Base-by-base conservation (phyloP, 2,329 filamentous ascomycete species). In the Alternaria sp. region DNA sequence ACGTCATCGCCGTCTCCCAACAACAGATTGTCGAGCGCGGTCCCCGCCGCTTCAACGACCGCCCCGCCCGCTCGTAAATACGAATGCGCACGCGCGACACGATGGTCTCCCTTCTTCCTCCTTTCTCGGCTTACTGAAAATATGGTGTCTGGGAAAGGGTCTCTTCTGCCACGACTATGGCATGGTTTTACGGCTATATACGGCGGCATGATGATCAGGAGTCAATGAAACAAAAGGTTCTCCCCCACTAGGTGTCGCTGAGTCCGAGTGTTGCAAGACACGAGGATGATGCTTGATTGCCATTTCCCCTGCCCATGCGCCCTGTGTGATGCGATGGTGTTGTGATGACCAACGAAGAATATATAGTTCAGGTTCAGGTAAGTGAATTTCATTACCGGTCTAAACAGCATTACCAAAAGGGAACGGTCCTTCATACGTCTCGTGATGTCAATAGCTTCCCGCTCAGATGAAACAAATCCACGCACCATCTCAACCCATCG, bases 161-260 rank as follows among this genome's bases (percentile, higher is more conserved):
- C 89, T 90, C 75, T 93, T 98, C 75, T 93, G 97, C 84, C 91
- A 94, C 83, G 92, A 97, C 90, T 97, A 96, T 86, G 93, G 97
- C 80, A 89, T 95, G 79, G 86, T 90, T 77, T 93, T 97, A 77
- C 63, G 69, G 70, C 73, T 74, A 71, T 73, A 93, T 97, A 77
- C 65, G 74, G 69, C 66, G 67, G 68, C 87, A 90, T 80, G 94
- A 97, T 88, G 89, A 92, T 83, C 93, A 97, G 88, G 85, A 77
- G 72, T 75, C 70, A 79, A 77, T 78, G 76, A 78, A 76, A 79
- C 77, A 77, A 76, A 79, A 79, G 75, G 74, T 76, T 77, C 74
- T 75, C 77, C 73, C 76, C 75, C 69, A 81, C 85, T 87, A 93
- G 93, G 93, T 97, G 93, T 97, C 93, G 93, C 93, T 82, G 91